Conservation (phyloP, 305 asterid genomes). For the Fraxinus floribunda region DNA sequence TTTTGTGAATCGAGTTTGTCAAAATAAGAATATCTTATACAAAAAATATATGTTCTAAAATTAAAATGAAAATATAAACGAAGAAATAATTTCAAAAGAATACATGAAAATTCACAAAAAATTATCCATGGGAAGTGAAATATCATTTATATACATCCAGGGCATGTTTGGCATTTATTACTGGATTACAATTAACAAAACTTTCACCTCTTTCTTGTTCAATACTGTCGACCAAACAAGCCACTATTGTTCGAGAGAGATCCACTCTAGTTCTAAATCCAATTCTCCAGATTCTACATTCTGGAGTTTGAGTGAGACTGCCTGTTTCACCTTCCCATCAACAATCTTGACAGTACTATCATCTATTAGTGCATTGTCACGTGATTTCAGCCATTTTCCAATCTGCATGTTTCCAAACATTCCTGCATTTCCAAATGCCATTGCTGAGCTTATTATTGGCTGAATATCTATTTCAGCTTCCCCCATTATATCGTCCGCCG, state of each 20-base stretch:
- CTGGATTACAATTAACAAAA: not conserved
- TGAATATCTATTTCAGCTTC: slow-evolving; percentile 92
- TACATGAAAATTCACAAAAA: not conserved
- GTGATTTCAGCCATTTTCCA: slow-evolving; percentile 82
- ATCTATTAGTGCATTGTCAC: slow-evolving; percentile 69
- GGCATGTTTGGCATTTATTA: not conserved
- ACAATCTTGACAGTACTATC: slow-evolving; percentile 88
- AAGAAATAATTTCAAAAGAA: not conserved
- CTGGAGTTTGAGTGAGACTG: slow-evolving; percentile 70
- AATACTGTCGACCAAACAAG: not conserved
- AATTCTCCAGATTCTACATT: slow-evolving; percentile 89
- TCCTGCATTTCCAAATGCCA: slow-evolving; percentile 75
- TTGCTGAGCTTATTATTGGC: slow-evolving; percentile 96
- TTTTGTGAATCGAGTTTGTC: not conserved
- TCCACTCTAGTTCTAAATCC: slow-evolving; percentile 84
- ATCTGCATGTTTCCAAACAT: slow-evolving; percentile 85
- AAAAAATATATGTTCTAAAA: not conserved
- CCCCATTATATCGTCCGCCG: slow-evolving; percentile 97
- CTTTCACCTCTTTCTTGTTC: not conserved
- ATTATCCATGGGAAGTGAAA: slow-evolving; percentile 7
- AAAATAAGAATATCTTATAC: not conserved
- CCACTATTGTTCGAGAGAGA: slow-evolving; percentile 70
- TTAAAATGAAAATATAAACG: not conserved
- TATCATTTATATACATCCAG: slow-evolving; percentile 19
- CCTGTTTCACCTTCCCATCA: slow-evolving; percentile 84